Evolutionary conservation across 768 basidiomycete genomes (phyloP), one percentile per base, ranked within the genome.

Genomic region (Tubosaeta sp.): DNA sequence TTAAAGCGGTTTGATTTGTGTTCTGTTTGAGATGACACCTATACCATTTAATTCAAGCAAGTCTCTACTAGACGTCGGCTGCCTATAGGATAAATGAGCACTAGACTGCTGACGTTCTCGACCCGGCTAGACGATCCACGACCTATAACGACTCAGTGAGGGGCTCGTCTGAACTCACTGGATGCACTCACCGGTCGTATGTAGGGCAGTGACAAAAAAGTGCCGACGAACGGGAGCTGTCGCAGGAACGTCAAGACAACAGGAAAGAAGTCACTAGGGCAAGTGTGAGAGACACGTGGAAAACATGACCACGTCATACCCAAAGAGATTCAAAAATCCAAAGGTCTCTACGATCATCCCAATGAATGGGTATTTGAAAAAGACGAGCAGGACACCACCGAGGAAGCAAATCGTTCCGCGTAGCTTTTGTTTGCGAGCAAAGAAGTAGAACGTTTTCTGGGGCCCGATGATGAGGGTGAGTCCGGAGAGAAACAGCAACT

Each of bases 401-500:
- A 95, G 67, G 76, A 95, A 95, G 67, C 91, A 94, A 44, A 80
- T 57, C 6, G 91, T 88, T 41, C 97, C 97, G 16, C 97, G 83
- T 57, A 97, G 72, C 72, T 99, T 99, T 71, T 98, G 90, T 67
- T 83, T 89, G 55, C 97, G 83, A 31, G 95, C 89, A 72, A 99
- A 98, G 76, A 99, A 98, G 72, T 92, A 91, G 74, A 97, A 95
- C 17, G 94, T 97, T 75, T 97, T 98, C 58, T 89, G 85, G 7
- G 94, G 93, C 5, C 93, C 97, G 59, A 99, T 98, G 74, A 98
- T 95, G 56, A 98, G 80, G 8, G 95, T 95, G 51, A 99, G 78
- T 45, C 97, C 97, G 2, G 88, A 85, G 37, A 99, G 70, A 76
- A 99, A 99, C 57, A 98, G 82, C 62, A 98, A 81, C 95, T 52